Evolutionary conservation across 1,284 basidiomycete genomes (phyloP).

Genomic region (Sphaerobolus stellatus): DNA sequence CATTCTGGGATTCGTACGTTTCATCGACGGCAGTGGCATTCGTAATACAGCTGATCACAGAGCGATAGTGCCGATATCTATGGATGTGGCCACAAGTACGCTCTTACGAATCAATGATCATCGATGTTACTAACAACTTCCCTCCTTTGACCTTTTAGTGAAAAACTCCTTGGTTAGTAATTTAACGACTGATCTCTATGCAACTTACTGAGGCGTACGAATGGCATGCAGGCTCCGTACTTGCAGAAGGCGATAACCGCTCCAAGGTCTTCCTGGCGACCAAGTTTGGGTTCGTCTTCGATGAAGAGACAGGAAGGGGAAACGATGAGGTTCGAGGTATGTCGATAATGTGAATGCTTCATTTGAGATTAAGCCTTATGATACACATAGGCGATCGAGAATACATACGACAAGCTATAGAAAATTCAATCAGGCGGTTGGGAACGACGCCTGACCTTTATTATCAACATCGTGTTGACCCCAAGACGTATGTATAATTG

Average conservation of each 20-base stretch:
- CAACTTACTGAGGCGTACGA: no score
- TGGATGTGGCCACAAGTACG: slow-evolving; percentile 17
- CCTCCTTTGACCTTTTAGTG: slow-evolving; percentile 5
- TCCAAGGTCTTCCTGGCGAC: slow-evolving; percentile 23
- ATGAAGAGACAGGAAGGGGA: slow-evolving; percentile 6
- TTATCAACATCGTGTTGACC: slow-evolving; percentile 19
- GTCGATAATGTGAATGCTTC: no score
- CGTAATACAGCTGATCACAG: background rate
- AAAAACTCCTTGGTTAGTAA: slow-evolving; percentile 14
- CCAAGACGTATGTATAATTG: slow-evolving; percentile 13
- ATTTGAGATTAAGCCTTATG: background rate
- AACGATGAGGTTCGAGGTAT: slow-evolving; percentile 14
- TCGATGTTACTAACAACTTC: background rate
- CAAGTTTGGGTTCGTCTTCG: slow-evolving; percentile 18
- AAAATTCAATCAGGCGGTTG: slow-evolving; percentile 14
- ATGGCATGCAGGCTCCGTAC: slow-evolving; percentile 11
- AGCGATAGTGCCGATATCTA: slow-evolving; percentile 16
- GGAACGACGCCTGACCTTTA: slow-evolving; percentile 17
- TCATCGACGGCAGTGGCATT: background rate
- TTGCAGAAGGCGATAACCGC: slow-evolving; percentile 17
- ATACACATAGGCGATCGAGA: slow-evolving; percentile 11
- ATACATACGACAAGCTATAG: slow-evolving; percentile 15
- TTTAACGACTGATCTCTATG: no score
- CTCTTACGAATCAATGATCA: no score
- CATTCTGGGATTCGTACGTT: slow-evolving; percentile 18